Base-by-base conservation (phyloP, 2,329 filamentous ascomycete genomes). In the Emergomyces orientalis region DNA sequence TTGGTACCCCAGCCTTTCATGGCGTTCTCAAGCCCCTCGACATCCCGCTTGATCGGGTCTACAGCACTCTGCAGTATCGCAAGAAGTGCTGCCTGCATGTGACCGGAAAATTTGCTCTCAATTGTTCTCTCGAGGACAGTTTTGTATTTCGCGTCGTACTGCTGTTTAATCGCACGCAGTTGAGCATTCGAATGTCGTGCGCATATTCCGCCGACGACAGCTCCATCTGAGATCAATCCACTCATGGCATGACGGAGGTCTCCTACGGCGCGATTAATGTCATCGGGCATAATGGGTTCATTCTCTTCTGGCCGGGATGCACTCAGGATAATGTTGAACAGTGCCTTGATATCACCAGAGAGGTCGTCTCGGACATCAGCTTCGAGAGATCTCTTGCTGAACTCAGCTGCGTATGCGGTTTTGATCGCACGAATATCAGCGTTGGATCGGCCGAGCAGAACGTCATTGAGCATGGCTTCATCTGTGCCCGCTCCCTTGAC, bases 1-100 rank as follows among this genome's bases (percentile, higher is more conserved):
- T 94, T 93, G 13, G 94, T 97, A 2, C 93, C 93, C 66, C 88
- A 70, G 0, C 93, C 94, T 1, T 85, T 83, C 93, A 97, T 97
- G 19, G 88, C 82, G 17, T 89, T 88, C 72, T 97, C 91, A n/a
- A 97, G 81, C 4, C 90, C 79, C 27, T 83, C 78, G 0, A 92
- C 94, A 69, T 96, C 92, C 67, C 91, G 87, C 81, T 90, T 88
- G 63, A 90, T 90, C 67, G 88, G 90, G 75, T 97, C 91, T 6
- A 84, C 79, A 2, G 89, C 93, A 14, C 87, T 81, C 13, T 83
- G 83, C n/a, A 97, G 79, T 74, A 96, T 91, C 72, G 86, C 86
- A 32, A 94, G 77, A 0, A 97, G 82, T 0, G 91, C 91, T 19
- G 90, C 84, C 73, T 92, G 82, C 91, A 97, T 97, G 73, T 97